These are phyloP conservation scores for Ambrosia trifida DNA, from an alignment of 129 eudicot species.

Conservation along the genomic window DNA sequence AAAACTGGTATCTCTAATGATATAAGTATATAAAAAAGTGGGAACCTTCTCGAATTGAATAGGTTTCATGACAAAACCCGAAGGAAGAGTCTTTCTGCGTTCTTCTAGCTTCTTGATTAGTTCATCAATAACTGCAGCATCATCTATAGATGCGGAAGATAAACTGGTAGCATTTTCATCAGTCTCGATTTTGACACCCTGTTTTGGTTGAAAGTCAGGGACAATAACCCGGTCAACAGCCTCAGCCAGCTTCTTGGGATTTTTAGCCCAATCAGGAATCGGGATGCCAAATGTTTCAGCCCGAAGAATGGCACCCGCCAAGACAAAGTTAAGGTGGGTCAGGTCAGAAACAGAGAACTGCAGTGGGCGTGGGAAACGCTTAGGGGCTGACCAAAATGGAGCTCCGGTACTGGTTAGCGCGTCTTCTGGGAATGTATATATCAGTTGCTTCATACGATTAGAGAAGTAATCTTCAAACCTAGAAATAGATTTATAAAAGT, in stretches of 20 bases:
- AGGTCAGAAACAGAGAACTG: slow-evolving; percentile 63
- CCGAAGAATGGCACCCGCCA: slow-evolving; percentile 75
- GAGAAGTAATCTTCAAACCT: slow-evolving; percentile 93
- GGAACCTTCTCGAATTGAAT: slow-evolving; percentile 90
- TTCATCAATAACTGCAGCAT: slow-evolving; percentile 73
- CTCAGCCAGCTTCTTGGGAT: slow-evolving; percentile 67
- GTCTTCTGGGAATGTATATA: slow-evolving; percentile 86
- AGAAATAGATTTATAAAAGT: slow-evolving; percentile 8
- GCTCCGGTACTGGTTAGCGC: slow-evolving; percentile 85
- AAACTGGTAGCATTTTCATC: slow-evolving; percentile 82
- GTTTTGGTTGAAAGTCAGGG: slow-evolving; percentile 81
- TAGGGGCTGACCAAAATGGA: slow-evolving; percentile 97
- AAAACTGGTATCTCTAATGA: not conserved
- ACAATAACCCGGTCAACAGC: slow-evolving; percentile 66
- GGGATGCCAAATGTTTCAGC: slow-evolving; percentile 90
- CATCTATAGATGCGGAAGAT: slow-evolving; percentile 75
- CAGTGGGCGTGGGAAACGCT: slow-evolving; percentile 82
- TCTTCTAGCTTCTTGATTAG: slow-evolving; percentile 68
- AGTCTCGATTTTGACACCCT: slow-evolving; percentile 78
- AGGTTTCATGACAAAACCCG: slow-evolving; percentile 76
- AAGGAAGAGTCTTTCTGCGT: slow-evolving; percentile 43
- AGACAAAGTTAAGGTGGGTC: slow-evolving; percentile 66
- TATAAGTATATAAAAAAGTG: not conserved
- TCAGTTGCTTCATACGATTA: slow-evolving; percentile 82
- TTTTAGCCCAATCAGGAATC: slow-evolving; percentile 76